Conservation (phyloP, 2,329 filamentous ascomycete species). For the Sporothrix luriei region DNA sequence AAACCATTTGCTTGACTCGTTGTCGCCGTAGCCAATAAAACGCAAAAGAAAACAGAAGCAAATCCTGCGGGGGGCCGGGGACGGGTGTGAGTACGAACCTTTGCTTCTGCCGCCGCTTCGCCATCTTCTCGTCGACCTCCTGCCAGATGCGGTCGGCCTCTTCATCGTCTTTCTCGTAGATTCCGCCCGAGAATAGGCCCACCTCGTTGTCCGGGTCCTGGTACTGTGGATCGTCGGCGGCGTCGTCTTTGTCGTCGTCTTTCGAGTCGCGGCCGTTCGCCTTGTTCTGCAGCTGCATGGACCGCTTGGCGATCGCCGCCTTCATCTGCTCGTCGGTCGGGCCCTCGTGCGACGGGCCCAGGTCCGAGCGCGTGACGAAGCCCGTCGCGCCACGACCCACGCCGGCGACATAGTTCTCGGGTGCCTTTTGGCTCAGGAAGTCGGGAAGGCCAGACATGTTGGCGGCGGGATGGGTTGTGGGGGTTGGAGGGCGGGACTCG, state of each 20-base stretch:
- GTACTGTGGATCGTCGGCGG: constrained; percentile 66
- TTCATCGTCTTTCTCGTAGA: constrained; percentile 96
- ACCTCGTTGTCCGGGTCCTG: constrained; percentile 98
- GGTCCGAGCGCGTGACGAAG: constrained; percentile 95
- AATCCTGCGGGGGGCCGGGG: background rate
- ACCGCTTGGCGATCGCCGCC: constrained; percentile 91
- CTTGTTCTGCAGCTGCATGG: constrained; percentile 66
- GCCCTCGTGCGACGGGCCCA: constrained; percentile 91
- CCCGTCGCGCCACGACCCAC: constrained; percentile 96
- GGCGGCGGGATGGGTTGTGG: constrained; percentile 20
- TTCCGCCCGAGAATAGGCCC: constrained; percentile 89
- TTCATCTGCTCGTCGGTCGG: constrained; percentile 98
- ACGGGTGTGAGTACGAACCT: constrained; percentile 66
- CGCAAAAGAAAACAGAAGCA: background rate
- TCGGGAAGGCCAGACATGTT: constrained; percentile 66
- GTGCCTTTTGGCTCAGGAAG: constrained; percentile 83
- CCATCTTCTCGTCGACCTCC: constrained; percentile 96
- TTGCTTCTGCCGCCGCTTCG: constrained; percentile 79
- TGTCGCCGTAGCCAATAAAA: too few relatives aligned
- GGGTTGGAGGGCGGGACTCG: background rate
- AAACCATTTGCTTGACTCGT: constrained; percentile 55
- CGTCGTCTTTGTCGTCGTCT: constrained; percentile 69
- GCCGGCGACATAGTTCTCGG: constrained; percentile 91
- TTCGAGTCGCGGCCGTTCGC: constrained; percentile 60
- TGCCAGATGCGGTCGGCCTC: constrained; percentile 96